Conservation (phyloP, 2,329 filamentous ascomycete genomes). For the Ascocoryne sarcoides region DNA sequence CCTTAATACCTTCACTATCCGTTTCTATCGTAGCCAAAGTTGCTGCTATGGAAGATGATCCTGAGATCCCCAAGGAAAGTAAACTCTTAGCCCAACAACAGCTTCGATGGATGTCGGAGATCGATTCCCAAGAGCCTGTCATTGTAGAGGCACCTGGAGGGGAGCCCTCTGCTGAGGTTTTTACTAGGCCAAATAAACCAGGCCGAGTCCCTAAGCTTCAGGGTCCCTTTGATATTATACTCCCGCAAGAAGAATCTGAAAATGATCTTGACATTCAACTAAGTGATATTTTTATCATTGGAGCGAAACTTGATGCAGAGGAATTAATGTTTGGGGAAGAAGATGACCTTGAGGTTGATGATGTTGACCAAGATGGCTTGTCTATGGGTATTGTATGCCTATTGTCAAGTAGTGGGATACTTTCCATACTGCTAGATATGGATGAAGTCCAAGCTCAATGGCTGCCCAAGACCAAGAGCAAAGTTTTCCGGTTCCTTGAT, state of each 20-base stretch:
- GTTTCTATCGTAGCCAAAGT: constrained; percentile 73
- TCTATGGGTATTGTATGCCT: constrained; percentile 52
- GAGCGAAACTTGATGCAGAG: constrained; percentile 50
- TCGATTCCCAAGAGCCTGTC: constrained; percentile 53
- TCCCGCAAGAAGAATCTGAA: constrained; percentile 39
- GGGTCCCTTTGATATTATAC: constrained; percentile 50
- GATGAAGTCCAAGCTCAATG: constrained; percentile 58
- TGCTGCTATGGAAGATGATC: constrained; percentile 52
- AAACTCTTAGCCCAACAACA: constrained; percentile 55
- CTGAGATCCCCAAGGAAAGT: constrained; percentile 40
- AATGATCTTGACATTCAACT: constrained; percentile 48
- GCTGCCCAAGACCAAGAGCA: constrained; percentile 48
- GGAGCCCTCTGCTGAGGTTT: constrained; percentile 46
- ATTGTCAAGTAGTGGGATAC: constrained; percentile 50
- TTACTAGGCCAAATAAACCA: constrained; percentile 46
- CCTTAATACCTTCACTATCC: constrained; percentile 72
- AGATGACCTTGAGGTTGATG: constrained; percentile 48
- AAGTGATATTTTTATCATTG: constrained; percentile 55
- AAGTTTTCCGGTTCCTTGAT: constrained; percentile 32
- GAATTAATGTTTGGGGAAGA: constrained; percentile 58
- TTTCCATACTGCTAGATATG: constrained; percentile 52
- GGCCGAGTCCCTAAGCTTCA: constrained; percentile 51
- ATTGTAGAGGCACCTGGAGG: constrained; percentile 41
- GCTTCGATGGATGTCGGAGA: constrained; percentile 57
- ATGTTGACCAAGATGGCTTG: constrained; percentile 48